phyloP scores from a whole-genome alignment of 352 stramenopile species.

The Phytophthora parvispora region DNA sequence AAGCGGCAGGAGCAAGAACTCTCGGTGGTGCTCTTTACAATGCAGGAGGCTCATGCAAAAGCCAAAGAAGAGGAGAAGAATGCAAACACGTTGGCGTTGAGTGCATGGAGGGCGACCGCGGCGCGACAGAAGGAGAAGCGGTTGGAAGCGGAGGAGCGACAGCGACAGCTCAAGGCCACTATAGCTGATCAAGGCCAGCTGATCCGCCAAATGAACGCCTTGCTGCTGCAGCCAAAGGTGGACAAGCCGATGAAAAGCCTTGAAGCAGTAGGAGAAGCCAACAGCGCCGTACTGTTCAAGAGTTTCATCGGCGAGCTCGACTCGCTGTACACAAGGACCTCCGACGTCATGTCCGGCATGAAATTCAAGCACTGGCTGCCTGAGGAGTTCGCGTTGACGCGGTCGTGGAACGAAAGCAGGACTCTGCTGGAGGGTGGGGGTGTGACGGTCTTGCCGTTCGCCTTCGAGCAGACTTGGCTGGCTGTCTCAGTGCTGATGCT shows the following conservation, averaged over 20 bases:
- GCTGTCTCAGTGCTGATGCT: constrained; percentile 1
- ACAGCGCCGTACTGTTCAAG: constrained; percentile 13
- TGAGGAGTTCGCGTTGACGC: neutral
- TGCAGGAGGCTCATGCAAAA: constrained; percentile 2
- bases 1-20: constrained; percentile 24
- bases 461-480: constrained; percentile 6
- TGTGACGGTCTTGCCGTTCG: neutral
- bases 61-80: constrained; percentile 11
- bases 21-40: neutral
- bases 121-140: constrained; percentile 29
- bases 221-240: neutral
- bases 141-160: constrained; percentile 16
- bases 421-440: constrained; percentile 9
- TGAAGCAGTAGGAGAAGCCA: neutral
- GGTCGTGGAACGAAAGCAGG: neutral
- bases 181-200: constrained; percentile 3
- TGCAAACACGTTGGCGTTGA: constrained; percentile 5
- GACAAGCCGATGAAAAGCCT: neutral
- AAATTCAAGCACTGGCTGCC: neutral
- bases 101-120: constrained; percentile 19
- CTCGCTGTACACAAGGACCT: constrained; percentile 20
- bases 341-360: constrained; percentile 7
- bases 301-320: constrained; percentile 30
- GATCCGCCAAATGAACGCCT: constrained; percentile 11
- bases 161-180: constrained; percentile 13